Evolutionary conservation across 179 eudicot genomes (phyloP).

Genomic region (Camellia oleifera): DNA sequence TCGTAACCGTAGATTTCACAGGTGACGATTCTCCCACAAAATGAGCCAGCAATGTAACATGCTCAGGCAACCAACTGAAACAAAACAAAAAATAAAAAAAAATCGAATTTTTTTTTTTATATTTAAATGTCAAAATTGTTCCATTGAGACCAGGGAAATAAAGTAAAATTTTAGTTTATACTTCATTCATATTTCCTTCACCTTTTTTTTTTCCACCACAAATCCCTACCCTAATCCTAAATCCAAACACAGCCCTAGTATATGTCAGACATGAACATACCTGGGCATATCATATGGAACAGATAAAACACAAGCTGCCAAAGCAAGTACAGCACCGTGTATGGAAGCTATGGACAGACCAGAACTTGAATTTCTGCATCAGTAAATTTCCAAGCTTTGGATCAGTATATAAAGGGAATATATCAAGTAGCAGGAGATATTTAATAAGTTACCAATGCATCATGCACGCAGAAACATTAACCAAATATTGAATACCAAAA

Average conservation of each 20-base stretch:
- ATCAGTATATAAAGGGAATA: background rate
- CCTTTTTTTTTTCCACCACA: no score
- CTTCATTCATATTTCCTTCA: no score
- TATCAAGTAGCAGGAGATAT: background rate
- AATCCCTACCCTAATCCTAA: no score
- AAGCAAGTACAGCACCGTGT: slow-evolving; percentile 92
- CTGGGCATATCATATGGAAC: slow-evolving; percentile 99
- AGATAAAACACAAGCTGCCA: slow-evolving; percentile 87
- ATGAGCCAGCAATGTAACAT: slow-evolving; percentile 70
- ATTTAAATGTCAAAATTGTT: no score
- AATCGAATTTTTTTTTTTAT: no score
- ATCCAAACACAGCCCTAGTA: background rate
- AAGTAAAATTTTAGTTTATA: no score
- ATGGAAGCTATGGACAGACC: slow-evolving; percentile 57
- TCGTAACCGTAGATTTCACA: slow-evolving; percentile 82
- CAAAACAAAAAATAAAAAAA: background rate
- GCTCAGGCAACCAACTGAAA: slow-evolving; percentile 83
- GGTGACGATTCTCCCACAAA: slow-evolving; percentile 77
- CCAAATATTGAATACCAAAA: background rate
- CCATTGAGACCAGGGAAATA: no score
- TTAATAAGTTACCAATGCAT: background rate
- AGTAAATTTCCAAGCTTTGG: slow-evolving; percentile 1
- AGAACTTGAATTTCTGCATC: slow-evolving; percentile 45
- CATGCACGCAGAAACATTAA: background rate
- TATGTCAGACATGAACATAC: slow-evolving; percentile 32